Evolutionary conservation across 495 filamentous ascomycete species (phyloP).

Genomic region (Daldinia vernicosa): DNA sequence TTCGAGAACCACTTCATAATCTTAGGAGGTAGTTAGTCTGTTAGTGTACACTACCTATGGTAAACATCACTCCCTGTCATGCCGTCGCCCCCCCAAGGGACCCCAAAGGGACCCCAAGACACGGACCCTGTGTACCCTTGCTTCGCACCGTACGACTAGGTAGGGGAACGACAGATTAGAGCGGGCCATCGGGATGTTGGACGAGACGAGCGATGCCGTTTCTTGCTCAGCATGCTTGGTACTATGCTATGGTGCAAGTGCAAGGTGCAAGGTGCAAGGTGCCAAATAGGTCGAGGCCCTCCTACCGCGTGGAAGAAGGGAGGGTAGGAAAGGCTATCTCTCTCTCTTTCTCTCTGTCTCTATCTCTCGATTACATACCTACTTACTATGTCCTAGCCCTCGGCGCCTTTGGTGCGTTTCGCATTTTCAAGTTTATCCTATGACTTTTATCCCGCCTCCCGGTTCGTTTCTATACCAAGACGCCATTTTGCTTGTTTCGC

Average conservation of each 20-base stretch:
- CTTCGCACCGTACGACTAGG: constrained; percentile 42
- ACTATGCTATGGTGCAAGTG: constrained; percentile 6
- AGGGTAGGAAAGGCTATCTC: constrained; percentile 2
- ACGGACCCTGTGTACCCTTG: constrained; percentile 6
- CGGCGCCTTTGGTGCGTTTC: constrained; percentile 17
- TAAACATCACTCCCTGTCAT: constrained; percentile 8
- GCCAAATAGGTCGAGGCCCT: constrained; percentile 24
- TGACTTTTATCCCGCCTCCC: constrained; percentile 36
- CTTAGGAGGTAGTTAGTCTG: not conserved
- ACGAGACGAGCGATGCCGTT: constrained; percentile 30
- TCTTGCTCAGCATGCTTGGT: constrained; percentile 12
- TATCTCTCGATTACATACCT: not conserved
- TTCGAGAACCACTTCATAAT: constrained; percentile 39
- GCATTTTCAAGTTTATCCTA: constrained; percentile 34
- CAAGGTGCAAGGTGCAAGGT: constrained; percentile 4
- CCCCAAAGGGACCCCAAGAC: not conserved
- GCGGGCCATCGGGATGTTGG: constrained; percentile 33
- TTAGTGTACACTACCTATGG: no score
- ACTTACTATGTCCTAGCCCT: not conserved
- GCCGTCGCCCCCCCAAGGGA: not conserved
- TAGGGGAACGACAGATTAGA: constrained; percentile 31
- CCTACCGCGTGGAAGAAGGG: constrained; percentile 10
- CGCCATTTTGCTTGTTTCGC: constrained; percentile 1
- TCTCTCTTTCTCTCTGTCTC: no score
- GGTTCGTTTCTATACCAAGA: constrained; percentile 27